Base-by-base conservation (phyloP, 805 yeast genomes). In the Candida sphagnicola region DNA sequence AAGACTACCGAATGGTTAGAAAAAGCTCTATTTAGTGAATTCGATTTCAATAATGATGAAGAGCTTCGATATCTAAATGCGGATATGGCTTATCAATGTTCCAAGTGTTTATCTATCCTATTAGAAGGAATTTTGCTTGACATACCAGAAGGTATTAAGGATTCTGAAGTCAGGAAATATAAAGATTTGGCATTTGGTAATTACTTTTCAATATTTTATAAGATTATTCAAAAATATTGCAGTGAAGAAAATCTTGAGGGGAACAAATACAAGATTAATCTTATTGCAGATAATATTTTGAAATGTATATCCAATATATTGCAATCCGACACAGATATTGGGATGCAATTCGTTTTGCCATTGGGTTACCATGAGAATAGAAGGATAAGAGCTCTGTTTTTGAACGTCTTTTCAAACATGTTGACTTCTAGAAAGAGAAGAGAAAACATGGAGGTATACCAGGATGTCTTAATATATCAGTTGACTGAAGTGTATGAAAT, bases 361-460 rank as follows among this genome's bases (percentile, higher is more conserved):
- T 72, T 87, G 54, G 93, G 95, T 0, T 85, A 80, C 50, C 86
- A 86, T 49, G 73, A 74, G 16, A 83, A 84, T 53, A 58, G 64
- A 11, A 72, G 78, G 38, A 80, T 86, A 19, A 66, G 93, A 43
- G 66, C 82, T 8, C 78, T 95, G 0, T 85, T 87, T 52, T 67
- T 88, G 51, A 81, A 82, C 41, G 91, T 88, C 2, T 87, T 88
- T 47, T 77, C 84, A 2, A 78, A 82, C 37, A 84, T 85, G 57
- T 52, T 54, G 63, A 77, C 46, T 52, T 68, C 63, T 23, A 53
- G 69, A 6, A 57, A 61, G 32, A 38, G 35, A 5, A 43, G 43
- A n/a, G 50, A 30, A 34, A 51, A 24, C 37, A 55, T 28, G 43
- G 67, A 45, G 49, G 69, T 43, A 36, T 59, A 49, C 40, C 57